Percentiles rank a stretch among this genome's conserved stretches.
Conservation (phyloP, 768 basidiomycete genomes). For the Boletus eberwhitei region DNA sequence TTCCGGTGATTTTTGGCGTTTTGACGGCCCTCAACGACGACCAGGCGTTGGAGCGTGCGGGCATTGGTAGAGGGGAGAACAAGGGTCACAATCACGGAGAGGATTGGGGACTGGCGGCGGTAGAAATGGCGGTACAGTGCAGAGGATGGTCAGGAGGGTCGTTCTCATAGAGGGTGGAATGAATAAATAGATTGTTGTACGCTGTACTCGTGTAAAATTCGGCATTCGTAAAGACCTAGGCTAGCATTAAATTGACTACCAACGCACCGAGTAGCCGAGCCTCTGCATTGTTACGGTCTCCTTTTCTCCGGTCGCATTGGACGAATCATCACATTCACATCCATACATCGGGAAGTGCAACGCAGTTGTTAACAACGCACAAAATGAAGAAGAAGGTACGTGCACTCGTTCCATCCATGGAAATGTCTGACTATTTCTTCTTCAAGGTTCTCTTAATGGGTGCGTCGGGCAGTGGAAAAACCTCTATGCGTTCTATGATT, state of each 20-base stretch:
- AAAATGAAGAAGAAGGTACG: slow-evolving; percentile 34
- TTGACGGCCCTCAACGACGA: slow-evolving; percentile 90
- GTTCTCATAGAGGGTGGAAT: slow-evolving; percentile 36
- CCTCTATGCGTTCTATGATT: slow-evolving; percentile 98
- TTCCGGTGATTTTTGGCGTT: slow-evolving; percentile 96
- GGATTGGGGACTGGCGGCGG: slow-evolving; percentile 96
- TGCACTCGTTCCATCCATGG: not conserved
- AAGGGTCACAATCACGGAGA: slow-evolving; percentile 97
- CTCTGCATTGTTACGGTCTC: not conserved
- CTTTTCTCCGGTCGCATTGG: not conserved
- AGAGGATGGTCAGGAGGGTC: slow-evolving; percentile 69
- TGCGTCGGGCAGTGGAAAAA: slow-evolving; percentile 90
- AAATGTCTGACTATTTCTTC: not conserved
- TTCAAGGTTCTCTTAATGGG: slow-evolving; percentile 94
- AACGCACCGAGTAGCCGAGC: not conserved
- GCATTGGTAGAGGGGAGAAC: slow-evolving; percentile 62
- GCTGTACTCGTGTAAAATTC: not conserved
- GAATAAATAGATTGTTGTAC: slow-evolving; percentile 10
- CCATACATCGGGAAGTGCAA: not conserved
- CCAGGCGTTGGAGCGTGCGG: slow-evolving; percentile 94
- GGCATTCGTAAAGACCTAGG: not conserved
- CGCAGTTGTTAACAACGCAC: not conserved
- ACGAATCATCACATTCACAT: not conserved
- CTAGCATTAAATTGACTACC: not conserved
- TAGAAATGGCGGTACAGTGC: slow-evolving; percentile 79